Evolutionary conservation across 2,329 filamentous ascomycete species (phyloP).

Genomic region (Trichophyton benhamiae): DNA sequence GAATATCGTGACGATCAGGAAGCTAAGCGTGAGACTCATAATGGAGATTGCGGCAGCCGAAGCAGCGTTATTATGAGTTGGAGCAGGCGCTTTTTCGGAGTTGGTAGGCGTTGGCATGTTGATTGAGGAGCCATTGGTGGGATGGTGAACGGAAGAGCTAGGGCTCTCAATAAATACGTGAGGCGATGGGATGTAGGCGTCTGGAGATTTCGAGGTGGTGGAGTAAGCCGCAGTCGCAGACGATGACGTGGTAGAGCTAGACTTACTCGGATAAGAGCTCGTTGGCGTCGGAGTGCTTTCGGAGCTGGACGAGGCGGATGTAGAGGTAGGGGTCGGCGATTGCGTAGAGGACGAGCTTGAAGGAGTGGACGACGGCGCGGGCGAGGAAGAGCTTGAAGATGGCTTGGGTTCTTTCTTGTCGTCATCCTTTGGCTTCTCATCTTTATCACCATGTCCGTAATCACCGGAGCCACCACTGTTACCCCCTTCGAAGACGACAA

Average conservation of each 20-base stretch:
- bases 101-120: conserved; percentile 7
- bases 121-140: conserved; percentile 10
- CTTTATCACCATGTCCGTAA: not conserved
- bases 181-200: conserved; percentile 6
- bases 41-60: conserved; percentile 13
- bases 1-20: conserved; percentile 13
- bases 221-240: conserved; percentile 4
- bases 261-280: conserved; percentile 8
- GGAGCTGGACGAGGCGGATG: conserved; percentile 16
- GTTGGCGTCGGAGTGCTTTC: conserved; percentile 11
- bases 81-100: conserved; percentile 5
- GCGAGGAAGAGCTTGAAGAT: not conserved
- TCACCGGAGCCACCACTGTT: conserved; percentile 27
- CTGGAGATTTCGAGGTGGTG: conserved; percentile 4
- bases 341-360: conserved; percentile 8
- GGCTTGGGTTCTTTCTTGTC: not conserved
- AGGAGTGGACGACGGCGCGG: conserved; percentile 3
- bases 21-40: conserved; percentile 14
- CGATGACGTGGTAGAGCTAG: not conserved
- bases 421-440: conserved; percentile 1
- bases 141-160: conserved; percentile 7
- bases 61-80: conserved; percentile 11
- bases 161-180: conserved; percentile 10
- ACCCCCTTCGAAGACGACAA: conserved; percentile 47
- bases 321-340: conserved; percentile 12